These are phyloP conservation scores for Salix purpurea DNA, from an alignment of 345 rosid species.

Conservation along the genomic window DNA sequence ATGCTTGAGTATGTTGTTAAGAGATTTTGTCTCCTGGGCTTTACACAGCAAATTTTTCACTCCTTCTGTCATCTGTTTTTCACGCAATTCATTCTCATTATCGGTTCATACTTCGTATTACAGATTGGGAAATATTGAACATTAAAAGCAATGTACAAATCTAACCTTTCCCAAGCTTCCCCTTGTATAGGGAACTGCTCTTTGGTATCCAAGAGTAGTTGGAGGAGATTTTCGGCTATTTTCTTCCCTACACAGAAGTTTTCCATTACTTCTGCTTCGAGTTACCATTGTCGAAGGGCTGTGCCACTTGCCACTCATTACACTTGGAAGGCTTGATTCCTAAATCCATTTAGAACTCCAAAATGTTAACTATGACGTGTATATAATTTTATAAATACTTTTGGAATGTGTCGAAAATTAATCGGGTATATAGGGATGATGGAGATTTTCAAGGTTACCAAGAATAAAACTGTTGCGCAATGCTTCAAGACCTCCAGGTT, in stretches of 20 bases:
- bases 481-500: slow-evolving; percentile 83
- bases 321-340: slow-evolving; percentile 77
- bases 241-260: slow-evolving; percentile 23
- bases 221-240: slow-evolving; percentile 41
- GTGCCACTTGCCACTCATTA: slow-evolving; percentile 47
- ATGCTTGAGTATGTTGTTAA: slow-evolving; percentile 50
- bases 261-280: slow-evolving; percentile 59
- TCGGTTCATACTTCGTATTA: not conserved
- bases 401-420: not conserved
- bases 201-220: slow-evolving; percentile 33
- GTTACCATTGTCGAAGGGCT: slow-evolving; percentile 47
- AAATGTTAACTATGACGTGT: not conserved
- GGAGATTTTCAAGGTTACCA: slow-evolving; percentile 36
- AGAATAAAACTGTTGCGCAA: slow-evolving; percentile 79
- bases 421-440: not conserved
- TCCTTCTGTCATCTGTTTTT: slow-evolving; percentile 48
- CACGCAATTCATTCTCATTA: not conserved
- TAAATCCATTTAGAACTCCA: slow-evolving; percentile 7
- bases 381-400: not conserved
- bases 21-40: slow-evolving; percentile 49
- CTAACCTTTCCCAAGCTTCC: slow-evolving; percentile 55
- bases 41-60: slow-evolving; percentile 51
- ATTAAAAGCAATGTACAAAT: not conserved
- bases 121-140: not conserved
- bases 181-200: slow-evolving; percentile 61